These are phyloP conservation scores for Hypoxylon sp. DNA, from an alignment of 2,329 filamentous ascomycete species.

Conservation along the genomic window DNA sequence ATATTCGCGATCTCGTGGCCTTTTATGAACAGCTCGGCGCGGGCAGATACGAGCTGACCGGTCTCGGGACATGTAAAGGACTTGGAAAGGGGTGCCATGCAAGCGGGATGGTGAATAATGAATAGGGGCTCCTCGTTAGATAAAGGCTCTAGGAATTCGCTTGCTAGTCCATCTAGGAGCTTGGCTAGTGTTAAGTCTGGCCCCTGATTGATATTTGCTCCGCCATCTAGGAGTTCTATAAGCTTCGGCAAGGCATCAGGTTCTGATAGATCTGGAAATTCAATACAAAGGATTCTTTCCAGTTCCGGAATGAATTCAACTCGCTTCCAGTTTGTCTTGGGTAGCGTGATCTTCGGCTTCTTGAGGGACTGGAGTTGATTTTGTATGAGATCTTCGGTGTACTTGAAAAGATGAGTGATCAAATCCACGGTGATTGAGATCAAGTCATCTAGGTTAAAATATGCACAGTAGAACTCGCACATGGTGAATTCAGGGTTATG, in stretches of 20 bases:
- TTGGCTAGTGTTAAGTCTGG: constrained; percentile 68
- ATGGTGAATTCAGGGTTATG: constrained; percentile 99
- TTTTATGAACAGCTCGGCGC: constrained; percentile 87
- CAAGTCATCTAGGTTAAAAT: constrained; percentile 81
- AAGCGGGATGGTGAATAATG: constrained; percentile 90
- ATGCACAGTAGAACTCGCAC: constrained; percentile 96
- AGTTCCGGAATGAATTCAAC: constrained; percentile 88
- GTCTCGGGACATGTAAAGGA: constrained; percentile 80
- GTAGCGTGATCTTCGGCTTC: constrained; percentile 64
- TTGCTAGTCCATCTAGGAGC: constrained; percentile 85
- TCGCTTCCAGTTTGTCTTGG: constrained; percentile 71
- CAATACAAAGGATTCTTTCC: constrained; percentile 75
- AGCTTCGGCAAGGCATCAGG: constrained; percentile 72
- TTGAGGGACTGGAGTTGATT: constrained; percentile 63
- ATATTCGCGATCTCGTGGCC: constrained; percentile 92
- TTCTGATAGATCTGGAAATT: constrained; percentile 74
- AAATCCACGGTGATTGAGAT: constrained; percentile 83
- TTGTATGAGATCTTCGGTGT: constrained; percentile 63
- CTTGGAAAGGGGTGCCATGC: constrained; percentile 92
- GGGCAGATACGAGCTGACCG: constrained; percentile 81
- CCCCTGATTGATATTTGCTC: constrained; percentile 76
- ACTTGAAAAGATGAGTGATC: constrained; percentile 70
- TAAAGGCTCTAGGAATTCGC: constrained; percentile 81
- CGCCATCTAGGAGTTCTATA: constrained; percentile 67
- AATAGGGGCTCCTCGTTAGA: constrained; percentile 80